Conservation (phyloP, 148 eudicot species). For the Nepenthes gracilis region DNA sequence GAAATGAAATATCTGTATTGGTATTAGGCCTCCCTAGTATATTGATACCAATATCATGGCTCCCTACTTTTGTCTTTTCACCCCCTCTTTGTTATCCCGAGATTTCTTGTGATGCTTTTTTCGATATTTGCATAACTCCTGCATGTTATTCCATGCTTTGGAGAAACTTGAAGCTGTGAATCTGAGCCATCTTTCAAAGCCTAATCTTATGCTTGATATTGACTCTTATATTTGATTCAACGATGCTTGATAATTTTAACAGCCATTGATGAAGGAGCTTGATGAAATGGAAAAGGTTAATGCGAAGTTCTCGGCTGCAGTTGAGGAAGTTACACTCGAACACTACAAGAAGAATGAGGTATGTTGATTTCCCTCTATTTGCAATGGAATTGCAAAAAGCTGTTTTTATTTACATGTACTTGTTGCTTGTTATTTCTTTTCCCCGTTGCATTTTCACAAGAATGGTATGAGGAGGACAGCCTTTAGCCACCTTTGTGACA, state of each 20-base stretch:
- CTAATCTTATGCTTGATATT: background rate
- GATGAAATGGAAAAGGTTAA: constrained; percentile 89
- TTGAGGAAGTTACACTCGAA: constrained; percentile 84
- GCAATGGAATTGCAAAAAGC: too few relatives aligned
- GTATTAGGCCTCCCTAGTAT: too few relatives aligned
- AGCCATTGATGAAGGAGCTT: constrained; percentile 70
- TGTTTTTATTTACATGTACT: too few relatives aligned
- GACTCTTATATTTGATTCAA: background rate
- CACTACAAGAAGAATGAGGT: constrained; percentile 92
- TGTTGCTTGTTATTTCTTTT: background rate
- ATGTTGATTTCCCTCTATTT: constrained; percentile 6
- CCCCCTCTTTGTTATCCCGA: too few relatives aligned
- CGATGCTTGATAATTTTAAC: background rate
- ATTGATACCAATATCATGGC: too few relatives aligned
- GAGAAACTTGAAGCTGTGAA: background rate
- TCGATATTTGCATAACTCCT: too few relatives aligned
- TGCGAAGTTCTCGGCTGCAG: constrained; percentile 72
- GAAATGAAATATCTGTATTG: too few relatives aligned
- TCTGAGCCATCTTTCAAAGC: background rate
- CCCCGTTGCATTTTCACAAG: background rate
- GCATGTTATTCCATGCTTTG: too few relatives aligned
- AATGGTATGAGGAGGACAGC: too few relatives aligned
- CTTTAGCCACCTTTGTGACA: too few relatives aligned
- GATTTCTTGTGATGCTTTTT: background rate
- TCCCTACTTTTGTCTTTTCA: too few relatives aligned